Conservation (phyloP, 2,329 filamentous ascomycete genomes). For the Trichoderma breve region DNA sequence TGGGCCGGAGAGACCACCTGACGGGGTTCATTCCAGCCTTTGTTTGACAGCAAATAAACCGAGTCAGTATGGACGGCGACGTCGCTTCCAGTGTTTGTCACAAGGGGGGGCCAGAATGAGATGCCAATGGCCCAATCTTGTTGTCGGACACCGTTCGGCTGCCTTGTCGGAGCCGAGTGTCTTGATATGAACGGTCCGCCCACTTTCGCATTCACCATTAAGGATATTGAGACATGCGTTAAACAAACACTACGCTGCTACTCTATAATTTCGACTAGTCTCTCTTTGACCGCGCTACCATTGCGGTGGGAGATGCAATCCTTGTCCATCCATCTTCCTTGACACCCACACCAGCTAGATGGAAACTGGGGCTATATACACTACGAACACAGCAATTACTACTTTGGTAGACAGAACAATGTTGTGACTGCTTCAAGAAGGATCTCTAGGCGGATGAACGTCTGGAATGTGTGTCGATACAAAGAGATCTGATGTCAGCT, state of each 20-base stretch:
- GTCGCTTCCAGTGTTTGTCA: background rate
- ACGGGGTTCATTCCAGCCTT: slow-evolving; percentile 8
- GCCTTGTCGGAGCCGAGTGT: background rate
- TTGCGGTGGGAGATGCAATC: background rate
- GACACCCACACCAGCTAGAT: background rate
- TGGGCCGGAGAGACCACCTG: background rate
- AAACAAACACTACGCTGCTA: background rate
- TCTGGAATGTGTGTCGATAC: background rate
- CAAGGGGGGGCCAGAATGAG: background rate
- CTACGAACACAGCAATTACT: background rate
- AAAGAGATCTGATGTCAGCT: background rate
- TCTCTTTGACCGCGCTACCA: background rate
- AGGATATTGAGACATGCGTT: background rate
- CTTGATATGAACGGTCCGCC: background rate
- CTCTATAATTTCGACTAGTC: background rate
- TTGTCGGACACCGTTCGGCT: background rate
- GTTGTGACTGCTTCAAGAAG: background rate
- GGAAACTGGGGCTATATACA: background rate
- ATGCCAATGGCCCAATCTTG: background rate
- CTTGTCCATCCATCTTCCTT: background rate
- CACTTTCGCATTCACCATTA: background rate
- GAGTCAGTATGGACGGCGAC: background rate
- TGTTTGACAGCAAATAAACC: background rate
- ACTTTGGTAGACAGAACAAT: background rate
- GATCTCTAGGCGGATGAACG: background rate